Evolutionary conservation across 352 stramenopile species (phyloP).

Genomic region (Pythium rishiriense): DNA sequence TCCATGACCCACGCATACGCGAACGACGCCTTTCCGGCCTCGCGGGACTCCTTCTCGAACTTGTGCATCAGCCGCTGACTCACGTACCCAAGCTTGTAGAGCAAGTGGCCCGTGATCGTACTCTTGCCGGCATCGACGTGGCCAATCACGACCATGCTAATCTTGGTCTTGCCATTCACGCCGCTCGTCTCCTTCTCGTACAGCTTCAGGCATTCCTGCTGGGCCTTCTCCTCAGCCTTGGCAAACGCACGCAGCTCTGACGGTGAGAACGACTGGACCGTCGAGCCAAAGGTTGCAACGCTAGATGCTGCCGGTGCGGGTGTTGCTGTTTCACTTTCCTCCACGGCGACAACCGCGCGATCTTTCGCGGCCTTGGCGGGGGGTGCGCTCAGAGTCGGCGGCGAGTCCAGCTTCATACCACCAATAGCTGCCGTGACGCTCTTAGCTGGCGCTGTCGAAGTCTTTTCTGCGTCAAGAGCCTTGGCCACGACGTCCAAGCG

Average conservation of each 20-base stretch:
- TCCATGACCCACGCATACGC: constrained; percentile 96
- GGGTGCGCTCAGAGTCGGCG: constrained; percentile 1
- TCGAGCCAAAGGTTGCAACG: constrained; percentile 27
- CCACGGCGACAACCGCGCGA: background rate
- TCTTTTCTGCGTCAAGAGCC: constrained; percentile 42
- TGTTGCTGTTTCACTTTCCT: background rate
- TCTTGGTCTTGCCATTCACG: constrained; percentile 62
- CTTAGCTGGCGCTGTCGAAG: constrained; percentile 27
- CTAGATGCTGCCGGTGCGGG: background rate
- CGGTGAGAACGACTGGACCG: constrained; percentile 34
- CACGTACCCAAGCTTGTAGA: constrained; percentile 91
- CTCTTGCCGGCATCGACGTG: constrained; percentile 98
- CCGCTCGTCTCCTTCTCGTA: constrained; percentile 44
- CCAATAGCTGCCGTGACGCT: constrained; percentile 56
- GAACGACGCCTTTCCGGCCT: constrained; percentile 94
- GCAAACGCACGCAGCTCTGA: constrained; percentile 69
- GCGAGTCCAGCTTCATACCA: constrained; percentile 12
- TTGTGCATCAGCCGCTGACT: constrained; percentile 89
- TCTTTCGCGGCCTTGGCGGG: background rate
- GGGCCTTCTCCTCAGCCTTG: constrained; percentile 66
- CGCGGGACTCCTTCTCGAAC: constrained; percentile 89
- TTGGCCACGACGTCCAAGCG: constrained; percentile 60
- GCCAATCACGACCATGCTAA: constrained; percentile 96
- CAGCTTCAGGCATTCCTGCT: constrained; percentile 50
- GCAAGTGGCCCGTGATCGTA: constrained; percentile 95